These are phyloP conservation scores for Stylosanthes scabra DNA, from an alignment of 331 rosid genomes.

Conservation along the genomic window DNA sequence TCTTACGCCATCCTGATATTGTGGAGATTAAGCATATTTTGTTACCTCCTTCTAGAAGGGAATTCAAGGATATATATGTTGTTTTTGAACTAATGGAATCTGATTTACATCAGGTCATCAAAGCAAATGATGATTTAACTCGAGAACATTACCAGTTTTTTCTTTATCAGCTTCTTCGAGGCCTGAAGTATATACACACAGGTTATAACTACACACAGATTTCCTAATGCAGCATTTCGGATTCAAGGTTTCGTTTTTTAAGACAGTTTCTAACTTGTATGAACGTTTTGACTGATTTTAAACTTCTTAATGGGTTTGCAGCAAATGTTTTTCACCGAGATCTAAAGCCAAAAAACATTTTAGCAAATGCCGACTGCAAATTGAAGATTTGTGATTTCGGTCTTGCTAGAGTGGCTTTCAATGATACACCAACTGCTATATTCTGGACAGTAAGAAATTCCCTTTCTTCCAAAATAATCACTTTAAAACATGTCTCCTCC, in stretches of 20 bases:
- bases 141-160: slow-evolving; percentile 97
- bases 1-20: slow-evolving; percentile 88
- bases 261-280: slow-evolving; percentile 5
- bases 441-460: slow-evolving; percentile 82
- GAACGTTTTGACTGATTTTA: slow-evolving; percentile 42
- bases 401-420: slow-evolving; percentile 91
- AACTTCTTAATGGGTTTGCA: slow-evolving; percentile 48
- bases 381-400: slow-evolving; percentile 96
- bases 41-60: slow-evolving; percentile 97
- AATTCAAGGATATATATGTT: slow-evolving; percentile 93
- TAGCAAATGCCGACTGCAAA: slow-evolving; percentile 97
- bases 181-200: slow-evolving; percentile 94
- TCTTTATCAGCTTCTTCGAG: slow-evolving; percentile 97
- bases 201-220: slow-evolving; percentile 50
- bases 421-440: slow-evolving; percentile 93
- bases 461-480: not conserved
- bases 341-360: slow-evolving; percentile 86
- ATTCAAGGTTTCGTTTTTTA: slow-evolving; percentile 16
- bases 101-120: slow-evolving; percentile 94
- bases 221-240: not conserved
- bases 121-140: slow-evolving; percentile 97
- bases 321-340: slow-evolving; percentile 96
- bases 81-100: slow-evolving; percentile 99
- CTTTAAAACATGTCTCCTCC: slow-evolving; percentile 4
- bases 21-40: slow-evolving; percentile 97